A percentile compares a stretch with the other conserved stretches of the same genome.
phyloP scores from a whole-genome alignment of 78 protist species.

The Protostelium mycophagum region DNA sequence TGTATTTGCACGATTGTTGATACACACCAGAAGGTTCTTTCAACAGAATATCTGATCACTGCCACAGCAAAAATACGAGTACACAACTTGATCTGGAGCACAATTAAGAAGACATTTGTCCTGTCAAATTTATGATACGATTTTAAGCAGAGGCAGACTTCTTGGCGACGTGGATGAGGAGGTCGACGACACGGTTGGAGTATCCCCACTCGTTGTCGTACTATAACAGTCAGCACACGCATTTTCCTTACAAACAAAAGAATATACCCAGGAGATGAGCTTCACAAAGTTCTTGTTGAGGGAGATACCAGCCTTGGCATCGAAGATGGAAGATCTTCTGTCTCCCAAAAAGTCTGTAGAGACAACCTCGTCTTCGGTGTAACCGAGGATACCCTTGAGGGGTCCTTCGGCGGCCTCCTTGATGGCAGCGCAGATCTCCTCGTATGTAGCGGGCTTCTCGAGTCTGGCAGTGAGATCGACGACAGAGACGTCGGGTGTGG shows the following conservation, averaged over 20 bases:
- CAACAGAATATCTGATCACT: too few species aligned
- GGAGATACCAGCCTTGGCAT: conserved; percentile 93
- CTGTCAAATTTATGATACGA: too few species aligned
- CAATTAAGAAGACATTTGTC: too few species aligned
- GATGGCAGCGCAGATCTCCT: conserved; percentile 81
- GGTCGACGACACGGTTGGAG: conserved; percentile 94
- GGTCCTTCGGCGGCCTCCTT: conserved; percentile 77
- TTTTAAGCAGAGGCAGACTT: too few species aligned
- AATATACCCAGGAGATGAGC: conserved; percentile 86
- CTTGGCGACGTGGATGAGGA: conserved; percentile 66
- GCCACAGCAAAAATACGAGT: too few species aligned
- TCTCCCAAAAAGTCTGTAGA: conserved; percentile 92
- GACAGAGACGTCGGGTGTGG: conserved; percentile 97
- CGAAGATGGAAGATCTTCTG: conserved; percentile 91
- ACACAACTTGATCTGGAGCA: too few species aligned
- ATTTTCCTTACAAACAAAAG: background rate
- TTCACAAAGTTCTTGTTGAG: conserved; percentile 95
- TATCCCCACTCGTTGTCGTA: conserved; percentile 99
- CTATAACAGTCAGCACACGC: background rate
- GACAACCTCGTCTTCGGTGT: conserved; percentile 97
- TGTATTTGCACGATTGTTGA: too few species aligned
- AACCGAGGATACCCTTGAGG: conserved; percentile 88
- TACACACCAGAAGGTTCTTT: too few species aligned
- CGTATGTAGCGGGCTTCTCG: conserved; percentile 84
- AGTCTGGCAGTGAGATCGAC: conserved; percentile 94